Evolutionary conservation across 441 rosid species (phyloP).

Genomic region (Jatropha podagrica): DNA sequence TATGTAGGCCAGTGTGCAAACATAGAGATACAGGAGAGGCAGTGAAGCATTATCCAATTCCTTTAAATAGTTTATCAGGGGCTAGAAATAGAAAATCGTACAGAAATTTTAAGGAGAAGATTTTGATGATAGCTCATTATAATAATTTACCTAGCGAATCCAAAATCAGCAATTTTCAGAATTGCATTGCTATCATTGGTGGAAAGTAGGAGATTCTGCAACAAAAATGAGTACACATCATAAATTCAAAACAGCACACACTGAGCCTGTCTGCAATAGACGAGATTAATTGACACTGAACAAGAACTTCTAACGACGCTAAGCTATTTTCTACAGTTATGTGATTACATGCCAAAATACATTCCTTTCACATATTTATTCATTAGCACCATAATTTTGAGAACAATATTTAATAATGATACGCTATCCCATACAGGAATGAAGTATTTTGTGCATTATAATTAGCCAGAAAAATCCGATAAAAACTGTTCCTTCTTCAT

Average conservation of each 20-base stretch:
- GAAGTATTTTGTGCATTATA: not conserved
- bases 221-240: conserved; percentile 35
- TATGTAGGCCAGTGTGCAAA: not conserved
- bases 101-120: not conserved
- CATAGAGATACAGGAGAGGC: not conserved
- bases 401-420: not conserved
- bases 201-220: conserved; percentile 94
- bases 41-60: not conserved
- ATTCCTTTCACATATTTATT: not conserved
- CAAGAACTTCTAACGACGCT: not conserved
- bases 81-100: not conserved
- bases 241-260: conserved; percentile 22
- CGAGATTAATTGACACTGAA: conserved; percentile 8
- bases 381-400: not conserved
- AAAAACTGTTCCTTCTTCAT: not conserved
- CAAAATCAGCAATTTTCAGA: conserved; percentile 97
- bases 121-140: not conserved
- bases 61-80: not conserved
- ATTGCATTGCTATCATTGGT: conserved; percentile 55
- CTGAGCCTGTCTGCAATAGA: conserved; percentile 8
- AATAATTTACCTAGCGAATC: conserved; percentile 85
- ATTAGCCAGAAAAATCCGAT: not conserved
- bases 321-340: not conserved
- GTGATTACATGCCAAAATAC: not conserved
- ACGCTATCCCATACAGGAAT: not conserved